Percentiles rank a stretch among this genome's conserved stretches.
Evolutionary conservation across 352 stramenopile genomes (phyloP).

Genomic region (Phytophthora hybrid): DNA sequence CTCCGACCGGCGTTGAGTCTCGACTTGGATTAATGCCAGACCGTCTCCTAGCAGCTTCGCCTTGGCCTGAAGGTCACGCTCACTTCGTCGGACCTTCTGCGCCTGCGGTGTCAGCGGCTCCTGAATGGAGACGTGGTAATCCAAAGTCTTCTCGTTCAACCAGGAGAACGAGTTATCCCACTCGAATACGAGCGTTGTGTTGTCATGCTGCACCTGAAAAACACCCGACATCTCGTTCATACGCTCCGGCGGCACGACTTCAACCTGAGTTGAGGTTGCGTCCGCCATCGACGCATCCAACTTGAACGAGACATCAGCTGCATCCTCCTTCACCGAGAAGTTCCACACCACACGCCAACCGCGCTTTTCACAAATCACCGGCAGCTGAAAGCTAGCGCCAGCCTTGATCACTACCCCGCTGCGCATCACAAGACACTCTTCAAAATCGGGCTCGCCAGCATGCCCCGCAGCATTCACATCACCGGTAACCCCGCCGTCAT

Average conservation of each 20-base stretch:
- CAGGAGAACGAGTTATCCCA: slow-evolving; percentile 90
- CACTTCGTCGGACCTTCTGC: slow-evolving; percentile 44
- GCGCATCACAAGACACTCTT: slow-evolving; percentile 77
- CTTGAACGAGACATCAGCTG: slow-evolving; percentile 67
- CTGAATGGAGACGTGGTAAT: slow-evolving; percentile 84
- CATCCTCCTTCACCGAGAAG: slow-evolving; percentile 78
- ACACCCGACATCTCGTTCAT: slow-evolving; percentile 65
- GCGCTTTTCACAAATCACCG: slow-evolving; percentile 71
- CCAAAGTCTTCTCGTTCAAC: slow-evolving; percentile 86
- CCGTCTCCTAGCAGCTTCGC: slow-evolving; percentile 41
- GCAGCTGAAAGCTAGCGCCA: slow-evolving; percentile 70
- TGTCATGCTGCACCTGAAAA: slow-evolving; percentile 50
- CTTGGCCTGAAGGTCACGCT: slow-evolving; percentile 35
- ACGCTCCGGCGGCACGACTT: slow-evolving; percentile 53
- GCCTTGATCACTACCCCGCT: slow-evolving; percentile 86
- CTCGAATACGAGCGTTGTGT: slow-evolving; percentile 65
- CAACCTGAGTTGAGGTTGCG: slow-evolving; percentile 31
- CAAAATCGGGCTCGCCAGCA: slow-evolving; percentile 43
- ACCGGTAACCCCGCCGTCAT: background rate
- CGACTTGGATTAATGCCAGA: slow-evolving; percentile 44
- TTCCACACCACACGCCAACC: slow-evolving; percentile 82
- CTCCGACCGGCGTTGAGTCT: slow-evolving; percentile 45
- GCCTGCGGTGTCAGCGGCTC: slow-evolving; percentile 57
- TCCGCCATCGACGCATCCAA: slow-evolving; percentile 33
- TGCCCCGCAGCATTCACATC: background rate